phyloP scores from a whole-genome alignment of 352 stramenopile genomes.

The Pythium sukuiense region DNA sequence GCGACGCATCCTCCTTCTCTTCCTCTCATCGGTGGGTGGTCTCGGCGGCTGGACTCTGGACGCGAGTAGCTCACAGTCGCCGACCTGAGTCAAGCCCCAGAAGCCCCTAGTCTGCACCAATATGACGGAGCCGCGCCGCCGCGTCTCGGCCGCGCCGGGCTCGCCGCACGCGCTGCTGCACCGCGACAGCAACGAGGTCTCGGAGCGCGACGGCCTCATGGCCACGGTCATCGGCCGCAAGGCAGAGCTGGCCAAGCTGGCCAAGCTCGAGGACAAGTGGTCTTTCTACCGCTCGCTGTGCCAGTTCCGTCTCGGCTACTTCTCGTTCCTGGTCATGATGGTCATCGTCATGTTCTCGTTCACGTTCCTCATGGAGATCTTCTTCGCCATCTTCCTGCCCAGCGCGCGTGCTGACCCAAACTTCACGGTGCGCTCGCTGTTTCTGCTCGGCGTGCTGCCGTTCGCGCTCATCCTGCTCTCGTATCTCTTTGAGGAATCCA shows the following conservation, averaged over 20 bases:
- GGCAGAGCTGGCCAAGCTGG: conserved; percentile 72
- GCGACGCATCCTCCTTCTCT: conserved; percentile 19
- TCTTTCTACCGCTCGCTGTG: conserved; percentile 74
- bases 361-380: conserved; percentile 89
- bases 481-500: conserved; percentile 87
- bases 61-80: conserved; percentile 9
- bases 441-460: conserved; percentile 66
- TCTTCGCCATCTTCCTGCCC: conserved; percentile 89
- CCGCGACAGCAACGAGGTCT: conserved; percentile 11
- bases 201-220: conserved; percentile 48
- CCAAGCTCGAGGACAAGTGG: conserved; percentile 61
- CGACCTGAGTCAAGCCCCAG: conserved; percentile 21
- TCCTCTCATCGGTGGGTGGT: background rate
- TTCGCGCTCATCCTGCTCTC: conserved; percentile 84
- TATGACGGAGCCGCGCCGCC: conserved; percentile 8
- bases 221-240: conserved; percentile 53
- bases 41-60: background rate
- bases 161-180: conserved; percentile 12
- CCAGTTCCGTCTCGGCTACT: conserved; percentile 87
- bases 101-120: background rate
- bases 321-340: conserved; percentile 88
- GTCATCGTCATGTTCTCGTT: conserved; percentile 91
- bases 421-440: conserved; percentile 70
- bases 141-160: conserved; percentile 7
- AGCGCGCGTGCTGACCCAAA: conserved; percentile 68